Percentiles rank a stretch among this genome's conserved stretches.
phyloP scores from a whole-genome alignment of 306 rosid species.

The Dryas alaskensis region DNA sequence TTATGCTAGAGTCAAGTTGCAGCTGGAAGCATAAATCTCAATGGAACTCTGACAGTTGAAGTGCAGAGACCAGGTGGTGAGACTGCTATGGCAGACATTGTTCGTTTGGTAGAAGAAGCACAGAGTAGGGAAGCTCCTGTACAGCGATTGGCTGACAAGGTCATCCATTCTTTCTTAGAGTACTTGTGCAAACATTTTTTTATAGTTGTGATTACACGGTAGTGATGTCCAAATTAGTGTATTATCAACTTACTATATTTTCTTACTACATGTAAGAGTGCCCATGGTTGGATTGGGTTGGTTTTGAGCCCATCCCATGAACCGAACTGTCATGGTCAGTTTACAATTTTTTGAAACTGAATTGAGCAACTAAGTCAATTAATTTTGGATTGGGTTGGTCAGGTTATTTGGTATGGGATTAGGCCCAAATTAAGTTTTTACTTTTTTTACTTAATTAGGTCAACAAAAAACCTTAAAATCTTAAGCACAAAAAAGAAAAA shows the following conservation, averaged over 20 bases:
- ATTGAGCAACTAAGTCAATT: too few relatives aligned
- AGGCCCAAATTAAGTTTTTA: too few relatives aligned
- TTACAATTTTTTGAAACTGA: neutral
- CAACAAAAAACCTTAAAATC: too few relatives aligned
- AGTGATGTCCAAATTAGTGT: conserved; percentile 1
- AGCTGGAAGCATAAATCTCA: conserved; percentile 95
- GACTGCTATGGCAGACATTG: conserved; percentile 78
- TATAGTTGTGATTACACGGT: conserved; percentile 14
- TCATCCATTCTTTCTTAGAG: conserved; percentile 30
- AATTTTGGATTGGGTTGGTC: too few relatives aligned
- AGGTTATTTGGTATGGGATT: too few relatives aligned
- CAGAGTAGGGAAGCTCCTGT: conserved; percentile 95
- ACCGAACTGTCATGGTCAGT: neutral
- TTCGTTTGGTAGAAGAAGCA: conserved; percentile 97
- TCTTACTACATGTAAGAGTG: neutral
- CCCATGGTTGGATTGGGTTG: neutral
- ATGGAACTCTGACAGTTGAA: conserved; percentile 86
- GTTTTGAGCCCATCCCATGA: neutral
- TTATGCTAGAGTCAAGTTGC: conserved; percentile 77
- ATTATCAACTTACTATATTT: neutral
- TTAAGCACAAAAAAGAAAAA: too few relatives aligned
- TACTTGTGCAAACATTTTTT: conserved; percentile 1
- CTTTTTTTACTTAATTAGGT: too few relatives aligned
- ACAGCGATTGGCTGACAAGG: conserved; percentile 97
- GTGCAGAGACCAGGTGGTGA: conserved; percentile 92